These are phyloP conservation scores for Exobasidium rhododendri DNA, from an alignment of 1,284 basidiomycete species.

Conservation along the genomic window DNA sequence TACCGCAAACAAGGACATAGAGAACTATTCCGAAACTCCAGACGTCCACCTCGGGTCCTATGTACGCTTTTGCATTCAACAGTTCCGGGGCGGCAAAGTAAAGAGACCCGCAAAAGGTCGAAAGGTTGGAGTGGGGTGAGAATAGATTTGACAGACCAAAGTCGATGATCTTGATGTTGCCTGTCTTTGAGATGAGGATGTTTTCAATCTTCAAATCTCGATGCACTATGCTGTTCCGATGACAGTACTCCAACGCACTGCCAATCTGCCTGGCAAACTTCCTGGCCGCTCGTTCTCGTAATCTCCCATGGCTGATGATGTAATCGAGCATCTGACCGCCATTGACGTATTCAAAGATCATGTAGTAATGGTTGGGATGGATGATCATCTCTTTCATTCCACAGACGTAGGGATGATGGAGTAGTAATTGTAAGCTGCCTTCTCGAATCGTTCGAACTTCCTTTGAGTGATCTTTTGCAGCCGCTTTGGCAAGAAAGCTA, in stretches of 20 bases:
- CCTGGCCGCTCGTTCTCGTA: conserved; percentile 88
- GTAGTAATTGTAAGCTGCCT: conserved; percentile 83
- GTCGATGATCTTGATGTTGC: conserved; percentile 99
- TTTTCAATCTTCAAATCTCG: conserved; percentile 98
- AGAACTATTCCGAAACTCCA: conserved; percentile 99
- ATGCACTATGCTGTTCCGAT: conserved; percentile 95
- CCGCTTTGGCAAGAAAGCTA: conserved; percentile 44
- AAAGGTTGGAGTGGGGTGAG: conserved; percentile 75
- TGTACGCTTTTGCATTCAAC: conserved; percentile 92
- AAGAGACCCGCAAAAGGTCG: conserved; percentile 93
- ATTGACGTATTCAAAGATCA: conserved; percentile 98
- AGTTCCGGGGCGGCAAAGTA: conserved; percentile 98
- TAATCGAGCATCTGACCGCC: conserved; percentile 99
- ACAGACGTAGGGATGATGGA: conserved; percentile 97
- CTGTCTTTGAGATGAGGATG: conserved; percentile 95
- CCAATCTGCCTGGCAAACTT: conserved; percentile 97
- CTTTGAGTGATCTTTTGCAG: conserved; percentile 84
- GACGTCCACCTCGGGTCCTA: conserved; percentile 94
- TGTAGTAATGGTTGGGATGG: conserved; percentile 77
- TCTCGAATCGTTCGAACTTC: conserved; percentile 94
- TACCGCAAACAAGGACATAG: conserved; percentile 95
- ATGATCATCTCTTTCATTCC: conserved; percentile 91
- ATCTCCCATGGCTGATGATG: conserved; percentile 95
- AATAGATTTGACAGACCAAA: conserved; percentile 98
- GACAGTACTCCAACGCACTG: conserved; percentile 92